Conservation (phyloP, 1,284 basidiomycete species). For the Cutaneotrichosporon sp. region DNA sequence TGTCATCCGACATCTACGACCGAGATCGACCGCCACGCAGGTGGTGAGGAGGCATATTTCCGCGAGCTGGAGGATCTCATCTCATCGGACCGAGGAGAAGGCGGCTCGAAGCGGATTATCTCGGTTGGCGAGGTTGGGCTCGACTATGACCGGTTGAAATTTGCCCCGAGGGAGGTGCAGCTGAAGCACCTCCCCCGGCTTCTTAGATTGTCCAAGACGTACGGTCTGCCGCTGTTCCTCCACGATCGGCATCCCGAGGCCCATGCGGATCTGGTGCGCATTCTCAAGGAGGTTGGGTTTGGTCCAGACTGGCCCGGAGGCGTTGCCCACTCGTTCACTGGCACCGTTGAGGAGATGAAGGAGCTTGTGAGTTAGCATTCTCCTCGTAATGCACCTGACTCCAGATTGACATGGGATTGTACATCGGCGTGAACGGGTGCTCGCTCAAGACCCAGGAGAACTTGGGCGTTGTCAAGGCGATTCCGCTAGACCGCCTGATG, state of each 20-base stretch:
- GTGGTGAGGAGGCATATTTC: conserved; percentile 64
- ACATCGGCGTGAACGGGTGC: conserved; percentile 76
- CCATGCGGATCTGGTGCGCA: conserved; percentile 66
- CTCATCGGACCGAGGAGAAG: conserved; percentile 49
- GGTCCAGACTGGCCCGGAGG: conserved; percentile 59
- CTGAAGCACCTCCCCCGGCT: conserved; percentile 66
- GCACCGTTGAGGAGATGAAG: conserved; percentile 60
- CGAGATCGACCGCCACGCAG: conserved; percentile 63
- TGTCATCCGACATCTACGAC: conserved; percentile 79
- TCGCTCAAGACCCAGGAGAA: conserved; percentile 75
- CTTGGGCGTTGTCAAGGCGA: conserved; percentile 57
- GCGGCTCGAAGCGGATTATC: conserved; percentile 60
- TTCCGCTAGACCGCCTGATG: conserved; percentile 64
- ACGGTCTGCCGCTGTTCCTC: conserved; percentile 73
- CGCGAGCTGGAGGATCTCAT: conserved; percentile 59
- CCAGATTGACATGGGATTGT: conserved; percentile 62
- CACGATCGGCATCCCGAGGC: conserved; percentile 72
- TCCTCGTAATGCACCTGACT: too few species aligned
- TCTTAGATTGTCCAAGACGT: conserved; percentile 64
- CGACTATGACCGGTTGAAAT: conserved; percentile 78
- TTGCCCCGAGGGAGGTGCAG: conserved; percentile 63
- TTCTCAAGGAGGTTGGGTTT: conserved; percentile 33
- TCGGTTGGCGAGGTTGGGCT: conserved; percentile 83
- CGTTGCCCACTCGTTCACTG: conserved; percentile 85
- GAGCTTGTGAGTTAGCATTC: conserved; percentile 57